phyloP scores from a whole-genome alignment of 176 grass and related monocot species.

The Hsuehochloa calcarea region DNA sequence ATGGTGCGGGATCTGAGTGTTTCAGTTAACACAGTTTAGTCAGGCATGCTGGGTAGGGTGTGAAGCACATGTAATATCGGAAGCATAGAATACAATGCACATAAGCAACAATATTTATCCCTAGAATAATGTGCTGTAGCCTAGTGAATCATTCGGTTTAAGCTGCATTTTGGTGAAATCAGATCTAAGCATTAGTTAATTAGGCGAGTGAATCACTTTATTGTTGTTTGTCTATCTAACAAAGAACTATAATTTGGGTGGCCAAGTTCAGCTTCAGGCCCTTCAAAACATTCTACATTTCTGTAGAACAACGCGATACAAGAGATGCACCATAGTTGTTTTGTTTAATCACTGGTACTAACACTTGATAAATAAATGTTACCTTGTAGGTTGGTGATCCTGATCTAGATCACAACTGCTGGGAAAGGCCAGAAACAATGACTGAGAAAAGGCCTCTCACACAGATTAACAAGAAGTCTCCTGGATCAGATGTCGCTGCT shows the following conservation, averaged over 20 bases:
- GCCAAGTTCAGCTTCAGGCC: not conserved
- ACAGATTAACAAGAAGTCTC: constrained; percentile 72
- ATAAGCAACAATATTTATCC: not conserved
- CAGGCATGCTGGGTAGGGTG: not conserved
- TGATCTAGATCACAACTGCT: constrained; percentile 92
- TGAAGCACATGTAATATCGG: not conserved
- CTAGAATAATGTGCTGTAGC: not conserved
- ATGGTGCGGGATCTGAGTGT: not conserved
- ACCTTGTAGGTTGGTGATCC: constrained; percentile 85
- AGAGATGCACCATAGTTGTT: not conserved
- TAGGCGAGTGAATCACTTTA: not conserved
- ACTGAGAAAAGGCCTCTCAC: constrained; percentile 76
- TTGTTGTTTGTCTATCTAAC: constrained; percentile 2
- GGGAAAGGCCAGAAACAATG: constrained; percentile 98
- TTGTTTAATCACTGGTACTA: not conserved
- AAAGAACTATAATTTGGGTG: not conserved
- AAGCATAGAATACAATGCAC: not conserved
- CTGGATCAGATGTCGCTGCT: constrained; percentile 88
- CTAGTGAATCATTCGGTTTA: not conserved
- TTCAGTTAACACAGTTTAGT: not conserved
- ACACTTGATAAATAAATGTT: not conserved
- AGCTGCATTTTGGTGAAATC: constrained; percentile 14
- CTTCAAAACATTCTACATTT: not conserved
- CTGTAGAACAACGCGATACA: not conserved
- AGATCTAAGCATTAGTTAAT: constrained; percentile 4